Base-by-base conservation (phyloP, 768 basidiomycete species). In the Chalciporus chontae region DNA sequence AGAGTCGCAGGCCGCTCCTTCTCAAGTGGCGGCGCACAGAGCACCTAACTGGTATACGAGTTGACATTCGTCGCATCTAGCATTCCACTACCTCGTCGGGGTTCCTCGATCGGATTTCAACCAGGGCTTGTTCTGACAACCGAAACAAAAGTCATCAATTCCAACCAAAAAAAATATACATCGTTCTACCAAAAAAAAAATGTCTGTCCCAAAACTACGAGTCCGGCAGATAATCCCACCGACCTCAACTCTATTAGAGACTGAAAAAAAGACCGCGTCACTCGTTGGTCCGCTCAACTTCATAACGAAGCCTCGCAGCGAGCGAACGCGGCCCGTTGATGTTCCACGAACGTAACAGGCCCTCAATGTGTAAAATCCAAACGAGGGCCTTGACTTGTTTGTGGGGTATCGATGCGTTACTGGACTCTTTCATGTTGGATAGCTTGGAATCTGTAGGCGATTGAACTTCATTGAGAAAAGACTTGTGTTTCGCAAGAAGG, bases 341-440 rank as follows among this genome's bases (percentile, higher is more conserved):
- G 54, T 85, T 79, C 83, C 83, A 85, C 75, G 71, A 80, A 78
- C 82, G 82, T 85, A 85, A 85, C 83, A 84, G 78, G 73, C 77
- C 74, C 77, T 70, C 61, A 73, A 69, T 69, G 70, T 79, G 59
- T 34, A 60, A 4, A 49, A 60, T 43, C 34, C 62, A 56, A 64
- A 72, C 73, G 71, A 69, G 73, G 71, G 74, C 77, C 83, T 84
- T 85, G 83, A 85, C 83, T 79, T 71, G 74, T 80, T 77, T 54
- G 60, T 68, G 69, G 66, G 67, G 13, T 36, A 19, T 8, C 38
- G 40, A 41, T 24, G 40, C 27, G n/a, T n/a, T n/a, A n/a, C n/a
- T 9, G 3, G 5, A 8, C 8, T 26, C 26, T 26, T 36, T 7
- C 34, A 5, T 15, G 15, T 5, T 36, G 14, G 34, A 14, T 31